Percentiles rank a stretch among this genome's conserved stretches.
Evolutionary conservation across 1,284 basidiomycete genomes (phyloP).

Genomic region (Apiotrichum akiyoshidainum): DNA sequence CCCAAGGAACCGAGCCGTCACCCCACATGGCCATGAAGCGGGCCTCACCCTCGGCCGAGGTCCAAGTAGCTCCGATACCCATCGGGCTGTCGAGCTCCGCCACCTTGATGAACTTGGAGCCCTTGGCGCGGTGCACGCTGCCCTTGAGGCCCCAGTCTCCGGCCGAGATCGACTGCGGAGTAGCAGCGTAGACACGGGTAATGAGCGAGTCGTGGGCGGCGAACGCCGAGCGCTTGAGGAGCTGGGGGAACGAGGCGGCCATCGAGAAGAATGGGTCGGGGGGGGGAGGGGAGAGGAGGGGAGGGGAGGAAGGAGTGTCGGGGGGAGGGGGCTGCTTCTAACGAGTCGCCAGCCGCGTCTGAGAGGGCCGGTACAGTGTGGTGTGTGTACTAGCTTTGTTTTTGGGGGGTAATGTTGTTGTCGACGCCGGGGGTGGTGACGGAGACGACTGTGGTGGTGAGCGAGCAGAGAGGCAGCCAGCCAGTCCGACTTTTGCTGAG

Average conservation of each 20-base stretch:
- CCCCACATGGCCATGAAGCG: slow-evolving; percentile 47
- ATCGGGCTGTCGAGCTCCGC: slow-evolving; percentile 37
- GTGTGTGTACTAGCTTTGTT: neutral
- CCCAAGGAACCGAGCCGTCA: slow-evolving; percentile 38
- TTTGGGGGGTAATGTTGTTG: neutral
- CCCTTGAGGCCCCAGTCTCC: slow-evolving; percentile 50
- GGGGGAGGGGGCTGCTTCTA: too few species aligned
- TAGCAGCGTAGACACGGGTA: slow-evolving; percentile 47
- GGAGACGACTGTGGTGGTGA: neutral
- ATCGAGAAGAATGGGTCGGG: slow-evolving; percentile 16
- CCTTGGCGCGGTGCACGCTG: slow-evolving; percentile 32
- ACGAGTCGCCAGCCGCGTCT: neutral
- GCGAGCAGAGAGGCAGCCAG: too few species aligned
- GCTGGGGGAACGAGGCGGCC: slow-evolving; percentile 41
- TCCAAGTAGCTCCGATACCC: slow-evolving; percentile 40
- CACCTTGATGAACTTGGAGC: slow-evolving; percentile 43
- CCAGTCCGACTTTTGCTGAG: neutral
- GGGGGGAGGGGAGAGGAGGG: neutral
- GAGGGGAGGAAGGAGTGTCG: neutral
- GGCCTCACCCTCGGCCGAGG: slow-evolving; percentile 45
- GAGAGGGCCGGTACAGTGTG: neutral
- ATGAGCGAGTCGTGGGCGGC: slow-evolving; percentile 47
- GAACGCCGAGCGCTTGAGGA: slow-evolving; percentile 45
- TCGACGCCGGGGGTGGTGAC: neutral
- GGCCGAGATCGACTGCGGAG: slow-evolving; percentile 25